Conservation (phyloP, 108 stramenopile genomes). For the Conticribra weissflogii region DNA sequence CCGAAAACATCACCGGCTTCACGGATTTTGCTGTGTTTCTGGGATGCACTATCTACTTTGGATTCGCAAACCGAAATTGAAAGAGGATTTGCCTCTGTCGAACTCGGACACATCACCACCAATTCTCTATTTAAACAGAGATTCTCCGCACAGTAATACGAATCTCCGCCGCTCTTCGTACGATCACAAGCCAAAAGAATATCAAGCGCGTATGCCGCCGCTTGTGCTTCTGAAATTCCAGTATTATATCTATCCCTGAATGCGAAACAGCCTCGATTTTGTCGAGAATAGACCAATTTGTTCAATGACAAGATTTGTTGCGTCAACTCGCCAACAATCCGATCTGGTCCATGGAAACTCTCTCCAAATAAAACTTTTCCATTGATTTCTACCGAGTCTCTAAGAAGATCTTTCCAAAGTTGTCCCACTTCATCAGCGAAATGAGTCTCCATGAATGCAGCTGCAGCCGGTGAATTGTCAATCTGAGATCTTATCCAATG, state of each 20-base stretch:
- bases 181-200: constrained; percentile 80
- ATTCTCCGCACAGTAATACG: constrained; percentile 82
- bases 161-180: constrained; percentile 82
- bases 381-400: constrained; percentile 82
- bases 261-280: not conserved
- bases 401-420: constrained; percentile 78
- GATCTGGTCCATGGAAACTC: constrained; percentile 73
- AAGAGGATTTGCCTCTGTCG: constrained; percentile 69
- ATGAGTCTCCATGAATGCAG: constrained; percentile 64
- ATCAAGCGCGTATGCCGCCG: constrained; percentile 76
- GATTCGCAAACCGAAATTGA: constrained; percentile 53
- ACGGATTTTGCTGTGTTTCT: constrained; percentile 19
- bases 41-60: not conserved
- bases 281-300: constrained; percentile 2
- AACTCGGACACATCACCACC: constrained; percentile 74
- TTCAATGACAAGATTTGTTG: constrained; percentile 60
- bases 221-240: constrained; percentile 71
- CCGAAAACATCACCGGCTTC: constrained; percentile 48
- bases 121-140: constrained; percentile 70
- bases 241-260: constrained; percentile 8
- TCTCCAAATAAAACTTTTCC: constrained; percentile 65
- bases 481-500: constrained; percentile 78
- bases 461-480: constrained; percentile 32
- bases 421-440: constrained; percentile 64
- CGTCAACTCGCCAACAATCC: constrained; percentile 70